Percentiles rank a stretch among this genome's conserved stretches.
These are phyloP conservation scores for Agastache rugosa DNA, from an alignment of 257 asterid genomes.

Conservation along the genomic window DNA sequence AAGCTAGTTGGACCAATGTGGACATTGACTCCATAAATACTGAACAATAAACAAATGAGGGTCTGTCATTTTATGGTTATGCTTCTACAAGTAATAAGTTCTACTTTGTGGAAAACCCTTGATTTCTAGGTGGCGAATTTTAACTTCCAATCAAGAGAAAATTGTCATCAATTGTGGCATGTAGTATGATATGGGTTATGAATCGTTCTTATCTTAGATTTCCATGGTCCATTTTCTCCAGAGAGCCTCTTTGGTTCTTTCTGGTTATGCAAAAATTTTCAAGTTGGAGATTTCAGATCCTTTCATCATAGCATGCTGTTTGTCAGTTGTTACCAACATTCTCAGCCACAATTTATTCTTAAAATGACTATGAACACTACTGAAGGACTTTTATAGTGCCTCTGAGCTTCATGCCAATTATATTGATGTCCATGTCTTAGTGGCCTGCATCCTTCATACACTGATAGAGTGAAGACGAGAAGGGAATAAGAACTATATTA, in stretches of 20 bases:
- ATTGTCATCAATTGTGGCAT: background rate
- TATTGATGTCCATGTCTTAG: background rate
- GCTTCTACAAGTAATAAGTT: conserved; percentile 9
- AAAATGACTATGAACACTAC: background rate
- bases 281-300: conserved; percentile 24
- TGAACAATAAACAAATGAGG: background rate
- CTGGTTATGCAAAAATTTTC: conserved; percentile 12
- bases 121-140: background rate
- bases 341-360: background rate
- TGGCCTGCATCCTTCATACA: background rate
- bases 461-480: too few species aligned
- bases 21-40: background rate
- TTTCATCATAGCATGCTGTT: conserved; percentile 8
- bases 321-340: conserved; percentile 5
- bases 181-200: conserved; percentile 3
- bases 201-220: background rate
- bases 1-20: conserved; percentile 10
- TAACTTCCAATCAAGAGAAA: conserved; percentile 13
- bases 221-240: conserved; percentile 9
- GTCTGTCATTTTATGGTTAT: conserved; percentile 3
- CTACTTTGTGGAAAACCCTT: background rate
- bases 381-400: conserved; percentile 16
- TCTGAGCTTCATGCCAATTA: conserved; percentile 19
- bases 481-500: too few species aligned
- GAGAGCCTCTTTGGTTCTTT: background rate